Evolutionary conservation across 139 green algal species (phyloP).

Genomic region (Trebouxia sp.): DNA sequence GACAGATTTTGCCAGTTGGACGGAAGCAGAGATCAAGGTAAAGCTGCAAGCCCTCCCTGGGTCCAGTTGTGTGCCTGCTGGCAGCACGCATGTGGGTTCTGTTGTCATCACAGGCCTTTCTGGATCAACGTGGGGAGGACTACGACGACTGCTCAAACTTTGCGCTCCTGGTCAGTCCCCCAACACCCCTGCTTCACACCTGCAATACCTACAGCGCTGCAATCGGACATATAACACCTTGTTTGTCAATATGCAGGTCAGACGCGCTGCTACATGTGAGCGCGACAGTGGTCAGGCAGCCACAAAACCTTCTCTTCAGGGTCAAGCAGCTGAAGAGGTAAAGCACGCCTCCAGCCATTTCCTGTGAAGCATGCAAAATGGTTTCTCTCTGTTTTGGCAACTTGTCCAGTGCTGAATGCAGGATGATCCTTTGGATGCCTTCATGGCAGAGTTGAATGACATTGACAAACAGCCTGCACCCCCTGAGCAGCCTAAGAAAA

Average conservation of each 20-base stretch:
- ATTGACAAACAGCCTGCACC: slow-evolving; percentile 38
- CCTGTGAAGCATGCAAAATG: too few species aligned
- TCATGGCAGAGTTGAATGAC: slow-evolving; percentile 79
- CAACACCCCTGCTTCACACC: too few species aligned
- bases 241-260: slow-evolving; percentile 46
- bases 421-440: slow-evolving; percentile 84
- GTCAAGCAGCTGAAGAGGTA: neutral
- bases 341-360: too few species aligned
- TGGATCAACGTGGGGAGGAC: slow-evolving; percentile 79
- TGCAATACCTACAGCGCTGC: too few species aligned
- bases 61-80: too few species aligned
- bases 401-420: too few species aligned
- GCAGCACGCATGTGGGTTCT: too few species aligned
- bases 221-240: too few species aligned
- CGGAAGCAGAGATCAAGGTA: slow-evolving; percentile 62
- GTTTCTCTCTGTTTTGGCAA: too few species aligned
- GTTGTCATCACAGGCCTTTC: slow-evolving; percentile 52
- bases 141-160: slow-evolving; percentile 66
- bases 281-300: slow-evolving; percentile 63
- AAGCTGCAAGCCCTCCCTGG: neutral
- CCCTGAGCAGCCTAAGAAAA: slow-evolving; percentile 4
- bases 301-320: neutral
- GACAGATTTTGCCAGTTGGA: slow-evolving; percentile 71
- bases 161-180: slow-evolving; percentile 63
- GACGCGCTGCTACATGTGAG: slow-evolving; percentile 66